Evolutionary conservation across 1,284 basidiomycete species (phyloP).

Genomic region (Pterulicium gracile): DNA sequence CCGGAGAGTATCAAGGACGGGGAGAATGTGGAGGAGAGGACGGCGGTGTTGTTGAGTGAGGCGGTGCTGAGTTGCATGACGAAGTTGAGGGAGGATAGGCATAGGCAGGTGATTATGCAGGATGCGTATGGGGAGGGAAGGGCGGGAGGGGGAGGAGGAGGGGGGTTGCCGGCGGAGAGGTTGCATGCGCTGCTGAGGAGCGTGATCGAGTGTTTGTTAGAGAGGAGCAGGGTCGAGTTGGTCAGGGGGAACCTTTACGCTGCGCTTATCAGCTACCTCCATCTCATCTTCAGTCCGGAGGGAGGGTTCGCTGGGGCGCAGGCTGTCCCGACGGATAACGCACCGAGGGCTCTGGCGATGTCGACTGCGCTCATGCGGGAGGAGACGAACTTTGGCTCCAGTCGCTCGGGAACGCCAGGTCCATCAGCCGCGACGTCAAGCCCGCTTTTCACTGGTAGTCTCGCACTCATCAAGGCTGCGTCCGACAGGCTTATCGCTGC

Average conservation of each 20-base stretch:
- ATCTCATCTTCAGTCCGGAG: constrained; percentile 39
- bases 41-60: constrained; percentile 75
- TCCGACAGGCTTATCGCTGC: constrained; percentile 69
- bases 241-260: constrained; percentile 98
- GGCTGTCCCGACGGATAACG: constrained; percentile 9
- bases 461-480: constrained; percentile 49
- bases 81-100: constrained; percentile 71
- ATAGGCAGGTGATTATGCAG: constrained; percentile 54
- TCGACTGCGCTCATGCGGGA: constrained; percentile 27
- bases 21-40: constrained; percentile 59
- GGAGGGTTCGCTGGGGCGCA: constrained; percentile 9
- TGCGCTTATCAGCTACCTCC: constrained; percentile 80
- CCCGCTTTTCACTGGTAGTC: constrained; percentile 51
- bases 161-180: constrained; percentile 70
- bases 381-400: constrained; percentile 25
- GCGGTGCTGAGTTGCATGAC: constrained; percentile 75
- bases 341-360: constrained; percentile 22
- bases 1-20: constrained; percentile 47
- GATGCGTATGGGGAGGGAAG: constrained; percentile 52
- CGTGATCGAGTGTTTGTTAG: constrained; percentile 68
- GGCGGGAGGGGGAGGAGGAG: constrained; percentile 51
- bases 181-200: constrained; percentile 68
- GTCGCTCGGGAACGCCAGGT: constrained; percentile 20
- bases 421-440: constrained; percentile 16
- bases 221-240: constrained; percentile 73